Conservation (phyloP, 2,329 filamentous ascomycete genomes). For the Aspergillus cejpii region DNA sequence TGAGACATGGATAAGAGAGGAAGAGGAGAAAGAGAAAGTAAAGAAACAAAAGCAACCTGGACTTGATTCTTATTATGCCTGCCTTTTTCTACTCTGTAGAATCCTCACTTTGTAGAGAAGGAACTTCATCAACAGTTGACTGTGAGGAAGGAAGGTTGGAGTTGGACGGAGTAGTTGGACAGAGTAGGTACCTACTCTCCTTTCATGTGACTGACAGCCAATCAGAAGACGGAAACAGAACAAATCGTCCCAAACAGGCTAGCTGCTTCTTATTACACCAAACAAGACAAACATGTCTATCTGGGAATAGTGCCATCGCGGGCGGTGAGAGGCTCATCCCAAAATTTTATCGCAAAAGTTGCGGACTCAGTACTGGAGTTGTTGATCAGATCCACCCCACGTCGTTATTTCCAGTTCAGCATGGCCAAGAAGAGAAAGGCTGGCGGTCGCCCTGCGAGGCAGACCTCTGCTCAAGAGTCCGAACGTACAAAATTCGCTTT, state of each 20-base stretch:
- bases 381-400: slow-evolving; percentile 2
- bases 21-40: slow-evolving; percentile 7
- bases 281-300: slow-evolving; percentile 18
- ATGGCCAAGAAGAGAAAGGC: slow-evolving; percentile 65
- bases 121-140: too few species aligned
- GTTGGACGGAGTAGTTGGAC: too few species aligned
- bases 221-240: neutral
- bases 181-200: too few species aligned
- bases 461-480: slow-evolving; percentile 23
- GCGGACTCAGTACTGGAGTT: slow-evolving; percentile 10
- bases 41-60: slow-evolving; percentile 3
- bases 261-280: neutral
- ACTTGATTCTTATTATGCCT: neutral
- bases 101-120: too few species aligned
- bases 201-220: neutral
- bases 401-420: slow-evolving; percentile 4
- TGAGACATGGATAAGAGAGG: slow-evolving; percentile 18
- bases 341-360: slow-evolving; percentile 32
- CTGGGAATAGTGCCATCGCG: slow-evolving; percentile 12
- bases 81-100: too few species aligned
- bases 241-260: neutral
- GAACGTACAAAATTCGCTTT: slow-evolving; percentile 33
- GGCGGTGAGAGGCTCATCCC: slow-evolving; percentile 30
- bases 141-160: too few species aligned
- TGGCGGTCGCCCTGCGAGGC: slow-evolving; percentile 41